These are phyloP conservation scores for Amanita exitialis DNA, from an alignment of 768 basidiomycete species.

Conservation along the genomic window DNA sequence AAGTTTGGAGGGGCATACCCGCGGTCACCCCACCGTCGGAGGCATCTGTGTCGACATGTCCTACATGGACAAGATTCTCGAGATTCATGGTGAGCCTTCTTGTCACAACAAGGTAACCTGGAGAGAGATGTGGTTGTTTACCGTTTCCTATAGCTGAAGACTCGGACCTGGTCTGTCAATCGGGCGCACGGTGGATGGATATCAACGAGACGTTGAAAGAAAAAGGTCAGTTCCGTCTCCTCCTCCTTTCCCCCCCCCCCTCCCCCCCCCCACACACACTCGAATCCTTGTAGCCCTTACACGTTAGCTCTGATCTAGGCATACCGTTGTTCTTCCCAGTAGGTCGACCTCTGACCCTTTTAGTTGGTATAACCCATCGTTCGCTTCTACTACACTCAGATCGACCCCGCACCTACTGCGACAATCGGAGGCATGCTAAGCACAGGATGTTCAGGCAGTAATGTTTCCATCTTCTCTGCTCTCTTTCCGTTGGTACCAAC, in stretches of 20 bases:
- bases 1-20: slow-evolving; percentile 68
- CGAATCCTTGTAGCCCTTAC: background rate
- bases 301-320: slow-evolving; percentile 21
- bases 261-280: too few relatives aligned
- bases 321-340: slow-evolving; percentile 83
- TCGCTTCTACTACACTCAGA: slow-evolving; percentile 23
- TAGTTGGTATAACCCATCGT: background rate
- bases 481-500: background rate
- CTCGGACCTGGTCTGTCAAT: slow-evolving; percentile 65
- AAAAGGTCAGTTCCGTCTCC: slow-evolving; percentile 29
- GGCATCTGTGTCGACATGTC: slow-evolving; percentile 79
- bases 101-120: background rate
- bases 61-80: slow-evolving; percentile 69
- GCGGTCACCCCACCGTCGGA: slow-evolving; percentile 33
- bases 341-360: slow-evolving; percentile 11
- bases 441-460: slow-evolving; percentile 81
- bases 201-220: slow-evolving; percentile 59
- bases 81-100: slow-evolving; percentile 48
- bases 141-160: slow-evolving; percentile 41
- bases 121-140: background rate
- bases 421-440: slow-evolving; percentile 84
- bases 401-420: slow-evolving; percentile 71
- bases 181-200: slow-evolving; percentile 63
- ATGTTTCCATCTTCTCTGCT: slow-evolving; percentile 7
- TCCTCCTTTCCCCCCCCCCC: too few relatives aligned